Base-by-base conservation (phyloP, 495 filamentous ascomycete species). In the Aspergillus biplanus region DNA sequence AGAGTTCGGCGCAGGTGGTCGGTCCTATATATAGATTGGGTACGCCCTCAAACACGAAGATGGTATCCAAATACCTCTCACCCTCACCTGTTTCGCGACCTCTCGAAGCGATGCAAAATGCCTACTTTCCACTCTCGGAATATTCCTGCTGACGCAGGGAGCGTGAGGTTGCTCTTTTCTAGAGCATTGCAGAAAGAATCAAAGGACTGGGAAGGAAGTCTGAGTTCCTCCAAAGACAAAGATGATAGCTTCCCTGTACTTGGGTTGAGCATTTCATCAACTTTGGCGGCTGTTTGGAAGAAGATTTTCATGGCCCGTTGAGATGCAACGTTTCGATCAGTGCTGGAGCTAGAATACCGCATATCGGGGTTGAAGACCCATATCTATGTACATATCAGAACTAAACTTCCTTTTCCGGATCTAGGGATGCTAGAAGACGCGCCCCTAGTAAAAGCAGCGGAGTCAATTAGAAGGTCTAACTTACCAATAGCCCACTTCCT, bases 311-410 rank as follows among this genome's bases (percentile, higher is more conserved):
- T 83, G 5, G 87, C 89, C n/a, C 78, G 74, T 53, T 78, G 76
- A 27, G 76, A 66, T 21, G 68, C 63, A 32, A 79, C 67, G 18
- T 59, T 71, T 32, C 73, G 65, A 1, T 71, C 64, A 5, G 67
- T 12, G 34, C 73, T 78, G 0, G 84, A 82, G 16, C 81, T 85
- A 13, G 83, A 83, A 65, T 89, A 93, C 7, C 79, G 75, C 31
- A 92, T 82, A 65, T 89, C 82, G 18, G 84, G 83, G 60, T 89
- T 92, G 65, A 93, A 89, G 11, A 90, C 80, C 91, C 91, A 93
- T 21, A 81, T 72, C 77, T 83, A 55, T 31, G 69, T 56, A 63
- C 69, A 72, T 63, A 58, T 64, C 44, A 77, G 39, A 15, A 15
- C 39, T 44, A 7, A 15, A 15, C 39, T 44, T 11, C 11, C 6